These are phyloP conservation scores for Pichia heedii DNA, from an alignment of 805 yeast genomes.

Conservation along the genomic window DNA sequence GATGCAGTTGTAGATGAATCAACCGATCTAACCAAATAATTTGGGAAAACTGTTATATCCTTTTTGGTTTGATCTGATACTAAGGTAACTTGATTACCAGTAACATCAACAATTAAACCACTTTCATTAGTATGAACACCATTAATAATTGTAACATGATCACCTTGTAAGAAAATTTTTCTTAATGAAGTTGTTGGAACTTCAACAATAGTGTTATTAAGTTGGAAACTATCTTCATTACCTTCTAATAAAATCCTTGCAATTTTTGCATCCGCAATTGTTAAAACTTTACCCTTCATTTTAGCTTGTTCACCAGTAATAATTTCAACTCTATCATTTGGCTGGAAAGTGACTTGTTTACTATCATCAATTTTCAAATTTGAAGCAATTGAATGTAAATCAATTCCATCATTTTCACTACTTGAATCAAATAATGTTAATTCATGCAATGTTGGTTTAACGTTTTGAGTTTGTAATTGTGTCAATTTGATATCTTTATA, in stretches of 20 bases:
- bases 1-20: conserved; percentile 67
- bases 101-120: conserved; percentile 80
- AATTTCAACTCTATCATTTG: conserved; percentile 91
- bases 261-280: conserved; percentile 50
- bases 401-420: conserved; percentile 59
- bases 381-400: conserved; percentile 77
- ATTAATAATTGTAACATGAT: conserved; percentile 84
- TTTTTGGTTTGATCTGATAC: conserved; percentile 82
- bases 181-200: conserved; percentile 76
- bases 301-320: conserved; percentile 91
- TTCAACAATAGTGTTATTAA: conserved; percentile 53
- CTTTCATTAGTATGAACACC: conserved; percentile 93
- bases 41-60: conserved; percentile 88
- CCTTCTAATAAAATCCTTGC: conserved; percentile 42
- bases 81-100: conserved; percentile 79
- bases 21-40: conserved; percentile 83
- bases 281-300: conserved; percentile 68
- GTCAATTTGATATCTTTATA: conserved; percentile 80
- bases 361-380: conserved; percentile 61
- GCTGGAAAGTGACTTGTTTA: conserved; percentile 60
- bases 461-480: conserved; percentile 65
- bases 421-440: conserved; percentile 63
- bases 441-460: conserved; percentile 84
- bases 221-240: conserved; percentile 43
- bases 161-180: conserved; percentile 84